phyloP scores from a whole-genome alignment of 768 basidiomycete genomes.

The Boletus rubescentipes region DNA sequence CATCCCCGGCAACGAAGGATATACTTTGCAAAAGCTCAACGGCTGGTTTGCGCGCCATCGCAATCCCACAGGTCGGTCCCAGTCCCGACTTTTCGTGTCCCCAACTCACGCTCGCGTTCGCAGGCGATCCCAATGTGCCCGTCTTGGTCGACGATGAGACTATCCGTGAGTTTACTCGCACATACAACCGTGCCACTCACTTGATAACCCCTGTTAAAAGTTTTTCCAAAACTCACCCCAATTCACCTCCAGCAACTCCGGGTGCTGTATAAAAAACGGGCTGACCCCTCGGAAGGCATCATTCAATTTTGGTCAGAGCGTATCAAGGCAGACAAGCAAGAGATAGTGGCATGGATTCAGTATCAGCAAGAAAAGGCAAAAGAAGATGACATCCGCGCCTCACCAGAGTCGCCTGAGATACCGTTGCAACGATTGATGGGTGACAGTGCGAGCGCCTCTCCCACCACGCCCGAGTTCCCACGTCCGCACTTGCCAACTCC shows the following conservation, averaged over 20 bases:
- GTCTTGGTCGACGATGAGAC: constrained; percentile 23
- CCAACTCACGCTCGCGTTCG: neutral
- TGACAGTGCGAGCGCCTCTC: constrained; percentile 16
- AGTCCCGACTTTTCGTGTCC: neutral
- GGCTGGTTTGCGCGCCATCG: constrained; percentile 28
- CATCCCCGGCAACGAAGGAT: constrained; percentile 23
- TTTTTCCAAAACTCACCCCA: constrained; percentile 28
- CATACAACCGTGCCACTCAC: constrained; percentile 2
- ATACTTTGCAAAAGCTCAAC: constrained; percentile 16
- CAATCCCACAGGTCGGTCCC: neutral
- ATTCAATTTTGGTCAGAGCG: constrained; percentile 29
- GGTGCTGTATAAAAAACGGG: constrained; percentile 12
- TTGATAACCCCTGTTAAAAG: constrained; percentile 6
- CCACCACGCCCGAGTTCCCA: constrained; percentile 8
- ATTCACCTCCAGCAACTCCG: constrained; percentile 25
- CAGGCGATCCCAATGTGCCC: neutral
- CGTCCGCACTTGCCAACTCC: constrained; percentile 31
- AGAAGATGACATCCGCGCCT: neutral
- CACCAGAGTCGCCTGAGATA: constrained; percentile 15
- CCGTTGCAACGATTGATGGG: neutral
- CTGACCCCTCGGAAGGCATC: constrained; percentile 20
- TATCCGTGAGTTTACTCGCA: constrained; percentile 20
- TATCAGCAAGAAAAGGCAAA: constrained; percentile 31
- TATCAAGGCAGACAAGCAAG: constrained; percentile 15
- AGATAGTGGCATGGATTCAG: constrained; percentile 26